A percentile compares a stretch with the other conserved stretches of the same genome.
These are phyloP conservation scores for Firmiana major DNA, from an alignment of 345 rosid species.

Conservation along the genomic window DNA sequence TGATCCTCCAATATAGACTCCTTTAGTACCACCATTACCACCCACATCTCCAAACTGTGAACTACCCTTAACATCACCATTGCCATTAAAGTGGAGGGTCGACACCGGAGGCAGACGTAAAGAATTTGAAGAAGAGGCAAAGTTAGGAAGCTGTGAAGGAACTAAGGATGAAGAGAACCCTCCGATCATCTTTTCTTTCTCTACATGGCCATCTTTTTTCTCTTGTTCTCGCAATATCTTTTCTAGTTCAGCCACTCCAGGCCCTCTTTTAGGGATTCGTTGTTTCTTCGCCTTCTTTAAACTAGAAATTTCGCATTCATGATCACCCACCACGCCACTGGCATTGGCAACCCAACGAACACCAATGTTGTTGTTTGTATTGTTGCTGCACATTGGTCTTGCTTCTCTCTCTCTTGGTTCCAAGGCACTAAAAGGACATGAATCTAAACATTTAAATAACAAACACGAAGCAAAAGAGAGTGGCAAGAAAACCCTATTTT, in stretches of 20 bases:
- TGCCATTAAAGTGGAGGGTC: background rate
- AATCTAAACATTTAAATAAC: conserved; percentile 17
- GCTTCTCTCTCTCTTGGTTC: background rate
- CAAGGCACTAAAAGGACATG: background rate
- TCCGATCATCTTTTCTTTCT: conserved; percentile 1
- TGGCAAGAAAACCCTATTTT: conserved; percentile 29
- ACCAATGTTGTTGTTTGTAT: conserved; percentile 31
- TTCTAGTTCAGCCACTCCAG: conserved; percentile 82
- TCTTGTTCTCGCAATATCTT: conserved; percentile 70
- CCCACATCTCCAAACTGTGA: background rate
- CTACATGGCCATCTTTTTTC: background rate
- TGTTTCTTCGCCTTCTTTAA: conserved; percentile 43
- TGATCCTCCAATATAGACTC: conserved; percentile 20
- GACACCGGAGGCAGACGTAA: background rate
- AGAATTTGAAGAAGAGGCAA: background rate
- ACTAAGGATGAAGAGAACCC: conserved; percentile 10
- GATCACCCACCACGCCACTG: conserved; percentile 11
- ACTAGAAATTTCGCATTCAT: conserved; percentile 24
- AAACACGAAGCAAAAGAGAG: conserved; percentile 17
- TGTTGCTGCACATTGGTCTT: conserved; percentile 47
- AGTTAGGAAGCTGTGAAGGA: background rate
- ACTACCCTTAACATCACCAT: background rate
- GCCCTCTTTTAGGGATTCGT: conserved; percentile 58
- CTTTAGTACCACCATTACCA: conserved; percentile 15
- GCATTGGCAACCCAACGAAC: conserved; percentile 11